Evolutionary conservation across 805 yeast genomes (phyloP), one percentile per base, ranked within the genome.

Genomic region (Lipomyces japonicus): DNA sequence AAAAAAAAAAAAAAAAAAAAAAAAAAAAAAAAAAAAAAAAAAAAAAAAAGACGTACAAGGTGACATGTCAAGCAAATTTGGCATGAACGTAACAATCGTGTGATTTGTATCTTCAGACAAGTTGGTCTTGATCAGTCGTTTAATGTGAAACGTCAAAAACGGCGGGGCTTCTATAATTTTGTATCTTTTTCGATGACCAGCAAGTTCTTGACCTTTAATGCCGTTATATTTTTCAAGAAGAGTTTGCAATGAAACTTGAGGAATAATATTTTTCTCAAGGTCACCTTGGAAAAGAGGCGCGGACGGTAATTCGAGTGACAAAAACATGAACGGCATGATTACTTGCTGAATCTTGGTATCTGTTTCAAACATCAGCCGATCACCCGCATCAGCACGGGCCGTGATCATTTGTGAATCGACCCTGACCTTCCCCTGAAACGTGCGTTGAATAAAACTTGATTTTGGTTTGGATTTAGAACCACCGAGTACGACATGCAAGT

Each of bases 21-120:
- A 12, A 26, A 37, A n/a, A n/a, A n/a, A n/a, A n/a, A n/a, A 12
- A 44, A 21, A 42, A 16, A 26, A 12, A 25, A 18, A 23, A 14
- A 10, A 21, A 39, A 6, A 42, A 18, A 23, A 12, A 14, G 4
- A 39, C 50, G 19, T 47, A 21, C 62, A 67, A 2, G 69, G 70
- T 1, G 63, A 57, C 69, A 72, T 71, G 54, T 63, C 73, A 57
- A 71, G 68, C 19, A 54, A 59, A 39, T 61, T 61, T 2, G 71
- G 68, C 5, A 82, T 77, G 61, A 79, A 83, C 40, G 77, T 80
- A 2, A 86, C 83, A 25, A 84, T 75, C 1, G 85, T 82, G 28
- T 80, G 80, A 59, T 80, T 82, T 48, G 78, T 63, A 48, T 71
- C 71, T 38, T 72, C 61, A 9, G 70, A 61, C 21, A 66, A 59